Evolutionary conservation across 805 yeast genomes (phyloP).

Genomic region (Komagataella pseudopastoris): DNA sequence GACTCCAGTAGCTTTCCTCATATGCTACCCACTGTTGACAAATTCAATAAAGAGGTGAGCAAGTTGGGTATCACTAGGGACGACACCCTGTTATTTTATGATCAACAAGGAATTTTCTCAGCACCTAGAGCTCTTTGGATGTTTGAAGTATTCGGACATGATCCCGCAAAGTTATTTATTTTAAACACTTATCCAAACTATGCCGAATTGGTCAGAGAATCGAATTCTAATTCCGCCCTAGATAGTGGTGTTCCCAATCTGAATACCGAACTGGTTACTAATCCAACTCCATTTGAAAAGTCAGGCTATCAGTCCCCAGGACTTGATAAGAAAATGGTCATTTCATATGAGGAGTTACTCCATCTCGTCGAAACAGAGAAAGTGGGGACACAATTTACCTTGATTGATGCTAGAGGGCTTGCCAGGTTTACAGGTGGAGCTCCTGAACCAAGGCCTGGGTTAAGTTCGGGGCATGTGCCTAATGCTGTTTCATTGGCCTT

Average conservation of each 20-base stretch:
- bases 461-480: conserved; percentile 84
- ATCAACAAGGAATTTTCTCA: conserved; percentile 72
- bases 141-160: conserved; percentile 66
- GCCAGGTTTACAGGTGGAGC: conserved; percentile 67
- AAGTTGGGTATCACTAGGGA: conserved; percentile 39
- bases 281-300: conserved; percentile 6
- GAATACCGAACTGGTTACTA: conserved; percentile 9
- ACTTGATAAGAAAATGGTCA: conserved; percentile 34
- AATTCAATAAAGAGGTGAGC: conserved; percentile 40
- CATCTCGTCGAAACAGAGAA: conserved; percentile 37
- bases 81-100: conserved; percentile 71
- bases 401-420: conserved; percentile 72
- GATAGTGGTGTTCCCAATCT: conserved; percentile 13
- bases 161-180: conserved; percentile 34
- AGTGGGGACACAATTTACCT: conserved; percentile 30
- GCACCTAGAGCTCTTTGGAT: conserved; percentile 93
- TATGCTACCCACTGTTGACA: conserved; percentile 61
- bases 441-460: conserved; percentile 84
- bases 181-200: conserved; percentile 50
- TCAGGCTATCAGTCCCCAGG: conserved; percentile 21
- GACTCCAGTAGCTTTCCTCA: conserved; percentile 62
- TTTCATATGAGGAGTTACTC: conserved; percentile 53
- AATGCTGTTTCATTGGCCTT: conserved; percentile 73
- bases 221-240: conserved; percentile 10
- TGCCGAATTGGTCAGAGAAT: conserved; percentile 10